Base-by-base conservation (phyloP, 2,329 filamentous ascomycete species). In the Nectriaceae sp. region DNA sequence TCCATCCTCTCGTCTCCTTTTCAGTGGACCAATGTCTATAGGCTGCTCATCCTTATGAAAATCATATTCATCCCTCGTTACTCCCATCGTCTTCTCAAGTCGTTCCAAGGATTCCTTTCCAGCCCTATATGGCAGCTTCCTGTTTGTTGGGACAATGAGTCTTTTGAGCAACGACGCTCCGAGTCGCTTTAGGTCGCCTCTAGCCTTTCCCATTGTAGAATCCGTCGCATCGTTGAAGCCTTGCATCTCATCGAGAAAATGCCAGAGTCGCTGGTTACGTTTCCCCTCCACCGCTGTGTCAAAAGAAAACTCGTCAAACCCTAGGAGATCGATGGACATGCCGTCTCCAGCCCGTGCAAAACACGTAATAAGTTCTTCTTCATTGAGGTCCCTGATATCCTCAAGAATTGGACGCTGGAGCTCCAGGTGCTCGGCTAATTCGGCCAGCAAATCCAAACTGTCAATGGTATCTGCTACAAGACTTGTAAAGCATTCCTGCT, bases 171-270 rank as follows among this genome's bases (percentile, higher is more conserved):
- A 37, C 8, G 54, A 62, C 13, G 60, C 49, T 4, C 57, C 58
- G n/a, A 62, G 47, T 5, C 60, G 58, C 44, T 58, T 62, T 11
- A 62, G 40, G 31, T 62, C 60, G 1, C 57, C 52, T 24, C 45
- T 52, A 36, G 54, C 60, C 37, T 53, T 38, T 2, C 58, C 58
- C 2, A 44, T 22, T 4, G 36, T 53, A 24, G 46, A 42, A 8
- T 21, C 33, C 3, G 11, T 21, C n/a, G 4, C 3, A 1, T 18
- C 19, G 5, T 10, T 36, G 33, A 52, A 56, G 5, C 50, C 52
- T 38, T 62, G 60, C 15, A 49, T 40, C 46, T 62, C 49, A 11
- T 62, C 56, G 5, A 62, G 51, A 36, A 61, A 52, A 6, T 22
- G 40, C 22, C 49, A 54, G 11, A 62, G 41, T 6, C 60, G 49